phyloP scores from a whole-genome alignment of 495 filamentous ascomycete species.

The Aspergillus diversus region DNA sequence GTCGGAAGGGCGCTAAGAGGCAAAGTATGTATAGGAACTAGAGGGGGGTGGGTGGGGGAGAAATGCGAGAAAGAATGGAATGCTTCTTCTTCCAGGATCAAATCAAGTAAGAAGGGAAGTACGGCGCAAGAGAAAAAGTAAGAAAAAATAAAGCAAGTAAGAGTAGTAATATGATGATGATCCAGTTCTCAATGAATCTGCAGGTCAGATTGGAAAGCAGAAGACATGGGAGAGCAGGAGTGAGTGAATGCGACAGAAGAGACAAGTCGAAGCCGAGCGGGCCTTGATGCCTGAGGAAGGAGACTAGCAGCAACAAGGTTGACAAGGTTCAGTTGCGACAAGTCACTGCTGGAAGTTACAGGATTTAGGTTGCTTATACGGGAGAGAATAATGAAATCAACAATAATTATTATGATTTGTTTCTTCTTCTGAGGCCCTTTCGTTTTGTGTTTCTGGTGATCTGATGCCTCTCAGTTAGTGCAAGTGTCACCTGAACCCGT shows the following conservation, averaged over 20 bases:
- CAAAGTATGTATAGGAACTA: conserved; percentile 13
- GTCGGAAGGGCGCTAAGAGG: conserved; percentile 25
- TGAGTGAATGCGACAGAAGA: conserved; percentile 20
- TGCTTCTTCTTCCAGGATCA: background rate
- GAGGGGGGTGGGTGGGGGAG: conserved; percentile 5
- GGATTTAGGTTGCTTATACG: background rate
- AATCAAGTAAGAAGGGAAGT: conserved; percentile 3
- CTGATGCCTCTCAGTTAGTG: too few relatives aligned
- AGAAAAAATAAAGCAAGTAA: background rate
- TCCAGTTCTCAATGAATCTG: conserved; percentile 17
- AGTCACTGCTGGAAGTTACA: conserved; percentile 14
- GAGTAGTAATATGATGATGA: background rate
- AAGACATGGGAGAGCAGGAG: conserved; percentile 21
- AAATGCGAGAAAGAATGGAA: conserved; percentile 11
- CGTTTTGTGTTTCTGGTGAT: too few relatives aligned
- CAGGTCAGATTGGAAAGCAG: conserved; percentile 16
- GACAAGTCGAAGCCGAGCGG: conserved; percentile 10
- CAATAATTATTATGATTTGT: too few relatives aligned
- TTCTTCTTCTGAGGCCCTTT: background rate
- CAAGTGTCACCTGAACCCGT: too few relatives aligned
- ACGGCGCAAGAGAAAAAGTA: background rate
- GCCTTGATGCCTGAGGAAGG: conserved; percentile 33
- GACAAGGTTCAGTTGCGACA: conserved; percentile 13
- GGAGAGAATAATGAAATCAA: conserved; percentile 1
- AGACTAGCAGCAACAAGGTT: conserved; percentile 10